Evolutionary conservation across 768 basidiomycete species (phyloP).

Genomic region (Hirschioporus abietinus): DNA sequence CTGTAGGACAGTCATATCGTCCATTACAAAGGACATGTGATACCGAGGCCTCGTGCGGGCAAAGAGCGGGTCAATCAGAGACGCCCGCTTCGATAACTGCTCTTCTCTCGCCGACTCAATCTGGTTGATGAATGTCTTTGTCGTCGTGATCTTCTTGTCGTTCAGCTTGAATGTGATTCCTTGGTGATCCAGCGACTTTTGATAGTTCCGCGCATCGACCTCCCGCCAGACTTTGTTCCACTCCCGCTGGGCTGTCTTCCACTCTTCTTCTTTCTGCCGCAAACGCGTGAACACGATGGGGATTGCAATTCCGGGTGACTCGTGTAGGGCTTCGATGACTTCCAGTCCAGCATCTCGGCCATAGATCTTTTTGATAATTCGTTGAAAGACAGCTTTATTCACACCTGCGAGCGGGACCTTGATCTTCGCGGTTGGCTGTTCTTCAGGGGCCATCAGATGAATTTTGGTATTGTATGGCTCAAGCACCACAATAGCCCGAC

Average conservation of each 20-base stretch:
- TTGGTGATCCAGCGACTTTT: conserved; percentile 91
- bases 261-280: conserved; percentile 97
- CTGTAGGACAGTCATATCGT: conserved; percentile 72
- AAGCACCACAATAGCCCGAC: conserved; percentile 82
- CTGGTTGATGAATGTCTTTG: conserved; percentile 75
- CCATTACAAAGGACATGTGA: conserved; percentile 76
- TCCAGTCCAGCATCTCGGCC: conserved; percentile 80
- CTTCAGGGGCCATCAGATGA: conserved; percentile 68
- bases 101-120: conserved; percentile 82
- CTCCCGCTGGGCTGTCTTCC: conserved; percentile 94
- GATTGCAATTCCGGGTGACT: conserved; percentile 82
- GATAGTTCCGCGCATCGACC: conserved; percentile 90
- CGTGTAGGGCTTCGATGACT: conserved; percentile 85
- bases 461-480: conserved; percentile 92
- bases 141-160: conserved; percentile 80
- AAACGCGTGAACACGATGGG: conserved; percentile 85
- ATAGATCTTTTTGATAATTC: conserved; percentile 96
- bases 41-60: conserved; percentile 62
- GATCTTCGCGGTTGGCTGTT: conserved; percentile 74
- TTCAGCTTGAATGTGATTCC: conserved; percentile 83
- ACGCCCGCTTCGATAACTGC: conserved; percentile 70
- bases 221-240: conserved; percentile 99
- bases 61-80: conserved; percentile 44
- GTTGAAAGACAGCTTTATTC: conserved; percentile 85
- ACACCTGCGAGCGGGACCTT: conserved; percentile 86